phyloP scores from a whole-genome alignment of 805 yeast species.

The Sugiyamaella floridensis region DNA sequence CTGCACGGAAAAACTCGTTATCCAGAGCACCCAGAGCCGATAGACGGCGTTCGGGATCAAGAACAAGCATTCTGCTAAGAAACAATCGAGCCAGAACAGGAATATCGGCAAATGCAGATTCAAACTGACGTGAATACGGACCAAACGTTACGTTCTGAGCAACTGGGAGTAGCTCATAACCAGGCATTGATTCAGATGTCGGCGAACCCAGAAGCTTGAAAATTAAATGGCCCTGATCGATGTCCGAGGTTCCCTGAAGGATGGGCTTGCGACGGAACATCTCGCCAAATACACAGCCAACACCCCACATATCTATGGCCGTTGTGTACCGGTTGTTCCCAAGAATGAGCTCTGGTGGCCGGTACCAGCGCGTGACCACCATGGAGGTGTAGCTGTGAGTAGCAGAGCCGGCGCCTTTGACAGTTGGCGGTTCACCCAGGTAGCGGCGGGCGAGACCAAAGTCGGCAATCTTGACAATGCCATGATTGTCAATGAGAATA shows the following conservation, averaged over 20 bases:
- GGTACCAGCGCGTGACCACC: conserved; percentile 95
- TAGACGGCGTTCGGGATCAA: conserved; percentile 66
- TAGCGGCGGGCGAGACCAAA: conserved; percentile 85
- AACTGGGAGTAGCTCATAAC: conserved; percentile 49
- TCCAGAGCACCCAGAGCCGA: conserved; percentile 75
- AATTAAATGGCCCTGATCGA: conserved; percentile 78
- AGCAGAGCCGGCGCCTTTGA: conserved; percentile 40
- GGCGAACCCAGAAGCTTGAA: conserved; percentile 84
- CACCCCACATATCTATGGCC: conserved; percentile 96
- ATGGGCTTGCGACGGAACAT: conserved; percentile 76
- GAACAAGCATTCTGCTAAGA: conserved; percentile 51
- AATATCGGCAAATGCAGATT: conserved; percentile 30
- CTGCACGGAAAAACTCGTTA: conserved; percentile 59
- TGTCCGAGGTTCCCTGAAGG: conserved; percentile 74
- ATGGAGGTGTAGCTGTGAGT: conserved; percentile 45
- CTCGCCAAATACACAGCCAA: conserved; percentile 94
- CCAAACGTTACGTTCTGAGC: conserved; percentile 20
- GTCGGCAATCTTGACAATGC: conserved; percentile 84
- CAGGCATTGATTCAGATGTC: conserved; percentile 51
- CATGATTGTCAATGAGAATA: conserved; percentile 67
- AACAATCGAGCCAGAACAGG: conserved; percentile 31
- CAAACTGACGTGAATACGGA: conserved; percentile 34
- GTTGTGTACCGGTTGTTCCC: conserved; percentile 86
- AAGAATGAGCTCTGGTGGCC: conserved; percentile 88
- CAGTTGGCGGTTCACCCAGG: conserved; percentile 53